phyloP scores from a whole-genome alignment of 805 yeast species.

The Ogataea corticis region DNA sequence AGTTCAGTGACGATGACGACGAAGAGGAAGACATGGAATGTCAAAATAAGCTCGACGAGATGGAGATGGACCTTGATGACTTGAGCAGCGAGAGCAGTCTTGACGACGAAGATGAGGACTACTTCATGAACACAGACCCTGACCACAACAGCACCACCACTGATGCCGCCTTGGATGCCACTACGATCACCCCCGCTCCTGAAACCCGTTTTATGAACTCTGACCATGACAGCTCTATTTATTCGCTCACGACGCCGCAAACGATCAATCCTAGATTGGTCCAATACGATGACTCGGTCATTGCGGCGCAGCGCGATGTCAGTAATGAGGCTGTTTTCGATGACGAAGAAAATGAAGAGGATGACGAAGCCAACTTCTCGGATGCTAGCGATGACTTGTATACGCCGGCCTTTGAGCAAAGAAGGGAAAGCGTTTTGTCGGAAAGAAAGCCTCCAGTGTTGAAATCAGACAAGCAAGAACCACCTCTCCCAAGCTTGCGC shows the following conservation, averaged over 20 bases:
- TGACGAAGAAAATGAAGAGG: conserved; percentile 24
- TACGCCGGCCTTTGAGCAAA: conserved; percentile 32
- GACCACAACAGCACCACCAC: neutral
- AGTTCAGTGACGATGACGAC: conserved; percentile 34
- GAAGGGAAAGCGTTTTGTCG: conserved; percentile 27
- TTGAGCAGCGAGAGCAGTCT: conserved; percentile 28
- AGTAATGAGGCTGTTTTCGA: conserved; percentile 18
- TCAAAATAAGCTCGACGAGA: conserved; percentile 29
- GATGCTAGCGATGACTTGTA: conserved; percentile 30
- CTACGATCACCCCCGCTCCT: too few relatives aligned
- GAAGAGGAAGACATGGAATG: conserved; percentile 29
- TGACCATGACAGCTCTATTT: conserved; percentile 24
- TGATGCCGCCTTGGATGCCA: too few relatives aligned
- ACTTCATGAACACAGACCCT: conserved; percentile 18
- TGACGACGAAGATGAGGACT: conserved; percentile 25
- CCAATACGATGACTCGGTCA: conserved; percentile 17
- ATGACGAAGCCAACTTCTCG: conserved; percentile 21
- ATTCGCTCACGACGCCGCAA: conserved; percentile 31
- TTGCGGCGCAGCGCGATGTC: conserved; percentile 4
- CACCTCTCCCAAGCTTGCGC: conserved; percentile 24
- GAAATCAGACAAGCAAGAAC: conserved; percentile 18
- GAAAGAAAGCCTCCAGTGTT: conserved; percentile 20
- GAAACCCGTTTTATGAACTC: neutral
- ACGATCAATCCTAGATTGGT: conserved; percentile 28
- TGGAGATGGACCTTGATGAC: conserved; percentile 36